Base-by-base conservation (phyloP, 768 basidiomycete genomes). In the Serendipita indica region DNA sequence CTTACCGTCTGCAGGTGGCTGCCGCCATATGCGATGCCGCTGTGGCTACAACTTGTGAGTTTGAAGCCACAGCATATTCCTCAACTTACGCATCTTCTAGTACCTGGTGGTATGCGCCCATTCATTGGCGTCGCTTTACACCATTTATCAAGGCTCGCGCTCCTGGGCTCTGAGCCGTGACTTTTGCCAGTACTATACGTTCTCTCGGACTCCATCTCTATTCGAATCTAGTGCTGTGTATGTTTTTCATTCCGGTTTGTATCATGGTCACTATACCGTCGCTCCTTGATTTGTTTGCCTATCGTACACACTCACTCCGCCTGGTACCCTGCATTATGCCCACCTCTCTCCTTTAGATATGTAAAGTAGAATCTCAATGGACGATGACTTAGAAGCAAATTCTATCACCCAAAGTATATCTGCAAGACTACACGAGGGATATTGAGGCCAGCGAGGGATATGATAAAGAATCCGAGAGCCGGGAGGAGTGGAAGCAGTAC, bases 401-500 rank as follows among this genome's bases (percentile, higher is more conserved):
- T n/a, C 22, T 22, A 74, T 62, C 70, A 72, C 39, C 82, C 81
- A 69, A 96, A 94, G 72, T 97, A 92, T 57, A 78, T 75, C 52
- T 73, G 73, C 10, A 97, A 77, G n/a, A 84, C 85, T 72, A 84
- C 76, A 67, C 83, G 81, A 20, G 90, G 84, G 60, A 94, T 78
- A 67, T 96, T 96, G 75, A 93, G 90, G 4, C 93, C 93, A 32
- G 96, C 73, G 58, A 98, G 72, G 20, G 88, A 89, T 35, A 89
- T 73, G 60, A 94, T 77, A 70, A 91, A 98, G 61, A 84, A 83
- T 28, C 78, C 82, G 66, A 94, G 87, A 45, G 94, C 72, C 22
- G 93, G 89, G 25, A 96, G 74, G 39, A 97, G 72, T 1, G 93
- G 94, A 12, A 90, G 81, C n/a, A 98, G 80, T 43, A 98, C 78